These are phyloP conservation scores for Exophiala viscosa DNA, from an alignment of 2,329 filamentous ascomycete species.

Conservation along the genomic window DNA sequence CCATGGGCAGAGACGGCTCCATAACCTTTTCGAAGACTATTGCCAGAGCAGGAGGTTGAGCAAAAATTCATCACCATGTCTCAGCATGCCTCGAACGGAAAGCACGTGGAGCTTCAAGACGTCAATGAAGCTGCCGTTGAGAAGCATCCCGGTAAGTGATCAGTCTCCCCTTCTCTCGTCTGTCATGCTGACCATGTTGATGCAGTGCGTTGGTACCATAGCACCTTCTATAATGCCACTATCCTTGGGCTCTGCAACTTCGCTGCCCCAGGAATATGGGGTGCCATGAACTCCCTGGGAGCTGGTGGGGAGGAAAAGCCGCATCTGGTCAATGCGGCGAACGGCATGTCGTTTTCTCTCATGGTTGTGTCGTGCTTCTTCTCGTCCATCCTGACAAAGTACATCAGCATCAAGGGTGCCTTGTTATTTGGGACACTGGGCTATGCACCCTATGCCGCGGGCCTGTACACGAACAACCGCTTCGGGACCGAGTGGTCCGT, in stretches of 20 bases:
- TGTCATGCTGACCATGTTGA: background rate
- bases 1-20: background rate
- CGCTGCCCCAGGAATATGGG: constrained; percentile 49
- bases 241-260: constrained; percentile 62
- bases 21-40: background rate
- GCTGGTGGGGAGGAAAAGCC: constrained; percentile 65
- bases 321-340: constrained; percentile 66
- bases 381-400: constrained; percentile 60
- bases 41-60: background rate
- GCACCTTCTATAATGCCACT: constrained; percentile 68
- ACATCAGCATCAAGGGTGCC: constrained; percentile 67
- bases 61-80: background rate
- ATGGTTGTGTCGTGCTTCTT: constrained; percentile 71
- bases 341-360: constrained; percentile 67
- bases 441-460: constrained; percentile 68
- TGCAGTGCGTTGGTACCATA: constrained; percentile 56
- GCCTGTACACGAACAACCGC: constrained; percentile 68
- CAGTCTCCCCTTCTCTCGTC: background rate
- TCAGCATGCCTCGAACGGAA: background rate
- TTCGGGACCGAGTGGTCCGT: constrained; percentile 67
- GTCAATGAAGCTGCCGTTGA: background rate
- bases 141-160: constrained; percentile 4
- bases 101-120: constrained; percentile 8
- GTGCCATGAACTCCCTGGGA: constrained; percentile 57
- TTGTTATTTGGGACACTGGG: constrained; percentile 70